These are phyloP conservation scores for Lactarius quietus DNA, from an alignment of 768 basidiomycete genomes.

Conservation along the genomic window DNA sequence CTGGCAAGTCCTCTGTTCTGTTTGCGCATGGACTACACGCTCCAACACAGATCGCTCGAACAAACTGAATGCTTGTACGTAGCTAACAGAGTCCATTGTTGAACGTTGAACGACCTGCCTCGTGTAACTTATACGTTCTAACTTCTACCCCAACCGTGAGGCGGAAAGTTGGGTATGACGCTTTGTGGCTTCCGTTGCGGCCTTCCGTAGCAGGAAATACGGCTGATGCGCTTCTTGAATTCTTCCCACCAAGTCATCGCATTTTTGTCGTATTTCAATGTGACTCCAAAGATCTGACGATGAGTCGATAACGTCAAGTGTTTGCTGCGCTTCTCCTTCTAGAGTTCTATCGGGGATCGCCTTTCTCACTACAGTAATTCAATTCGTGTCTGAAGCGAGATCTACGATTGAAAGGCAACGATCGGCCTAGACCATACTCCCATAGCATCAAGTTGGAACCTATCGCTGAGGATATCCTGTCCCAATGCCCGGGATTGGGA, in stretches of 20 bases:
- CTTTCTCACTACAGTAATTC: not conserved
- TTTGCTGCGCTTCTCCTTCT: not conserved
- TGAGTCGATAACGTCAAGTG: not conserved
- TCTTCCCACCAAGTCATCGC: not conserved
- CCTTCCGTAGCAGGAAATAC: not conserved
- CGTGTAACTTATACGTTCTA: not conserved
- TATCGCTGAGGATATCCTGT: not conserved
- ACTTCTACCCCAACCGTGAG: too few species aligned
- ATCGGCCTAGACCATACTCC: not conserved
- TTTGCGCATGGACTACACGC: not conserved
- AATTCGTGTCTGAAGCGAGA: not conserved
- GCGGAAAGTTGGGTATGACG: too few species aligned
- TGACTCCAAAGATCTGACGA: not conserved
- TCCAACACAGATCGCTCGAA: not conserved
- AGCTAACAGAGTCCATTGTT: not conserved
- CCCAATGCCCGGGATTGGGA: not conserved
- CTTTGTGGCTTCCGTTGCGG: too few species aligned
- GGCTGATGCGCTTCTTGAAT: not conserved
- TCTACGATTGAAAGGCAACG: not conserved
- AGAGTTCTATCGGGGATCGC: not conserved
- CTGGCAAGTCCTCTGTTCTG: too few species aligned
- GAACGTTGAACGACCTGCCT: not conserved
- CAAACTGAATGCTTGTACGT: not conserved
- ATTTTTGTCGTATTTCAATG: not conserved
- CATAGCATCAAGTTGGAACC: not conserved